Percentiles rank a stretch among this genome's conserved stretches.
phyloP scores from a whole-genome alignment of 148 eudicot species.

The Talinum fruticosum region DNA sequence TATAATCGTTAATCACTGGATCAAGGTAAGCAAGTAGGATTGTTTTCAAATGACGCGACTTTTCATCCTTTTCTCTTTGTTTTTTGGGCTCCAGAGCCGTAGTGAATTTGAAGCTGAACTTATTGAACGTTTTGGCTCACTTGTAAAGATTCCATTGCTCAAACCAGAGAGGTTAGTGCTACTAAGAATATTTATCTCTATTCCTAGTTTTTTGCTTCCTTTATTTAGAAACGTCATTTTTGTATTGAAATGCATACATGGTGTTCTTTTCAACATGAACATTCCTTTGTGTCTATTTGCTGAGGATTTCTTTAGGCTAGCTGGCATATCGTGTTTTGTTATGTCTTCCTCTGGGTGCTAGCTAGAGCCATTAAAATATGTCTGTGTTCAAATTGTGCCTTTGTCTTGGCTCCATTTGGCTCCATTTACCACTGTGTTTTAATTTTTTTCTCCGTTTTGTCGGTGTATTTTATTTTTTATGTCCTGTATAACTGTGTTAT shows the following conservation, averaged over 20 bases:
- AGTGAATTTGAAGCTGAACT: constrained; percentile 81
- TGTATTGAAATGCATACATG: neutral
- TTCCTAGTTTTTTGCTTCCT: neutral
- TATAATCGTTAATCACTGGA: neutral
- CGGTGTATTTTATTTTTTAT: too few relatives aligned
- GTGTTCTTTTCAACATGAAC: neutral
- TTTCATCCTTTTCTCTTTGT: constrained; percentile 4
- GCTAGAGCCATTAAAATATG: too few relatives aligned
- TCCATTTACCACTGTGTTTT: too few relatives aligned
- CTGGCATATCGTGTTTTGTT: too few relatives aligned
- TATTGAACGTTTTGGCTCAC: constrained; percentile 89
- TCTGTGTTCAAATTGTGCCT: too few relatives aligned
- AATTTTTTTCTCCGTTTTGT: too few relatives aligned
- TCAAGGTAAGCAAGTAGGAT: neutral
- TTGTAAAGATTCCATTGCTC: constrained; percentile 88
- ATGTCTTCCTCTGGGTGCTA: too few relatives aligned
- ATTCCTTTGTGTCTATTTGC: neutral
- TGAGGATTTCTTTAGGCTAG: neutral
- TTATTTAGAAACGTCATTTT: neutral
- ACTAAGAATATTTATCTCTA: neutral
- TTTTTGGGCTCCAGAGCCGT: constrained; percentile 49
- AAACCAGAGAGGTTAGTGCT: constrained; percentile 59
- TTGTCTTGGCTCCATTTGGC: too few relatives aligned
- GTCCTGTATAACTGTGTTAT: too few relatives aligned
- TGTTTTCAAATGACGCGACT: neutral